These are phyloP conservation scores for Neonectria punicea DNA, from an alignment of 2,329 filamentous ascomycete species.

Conservation along the genomic window DNA sequence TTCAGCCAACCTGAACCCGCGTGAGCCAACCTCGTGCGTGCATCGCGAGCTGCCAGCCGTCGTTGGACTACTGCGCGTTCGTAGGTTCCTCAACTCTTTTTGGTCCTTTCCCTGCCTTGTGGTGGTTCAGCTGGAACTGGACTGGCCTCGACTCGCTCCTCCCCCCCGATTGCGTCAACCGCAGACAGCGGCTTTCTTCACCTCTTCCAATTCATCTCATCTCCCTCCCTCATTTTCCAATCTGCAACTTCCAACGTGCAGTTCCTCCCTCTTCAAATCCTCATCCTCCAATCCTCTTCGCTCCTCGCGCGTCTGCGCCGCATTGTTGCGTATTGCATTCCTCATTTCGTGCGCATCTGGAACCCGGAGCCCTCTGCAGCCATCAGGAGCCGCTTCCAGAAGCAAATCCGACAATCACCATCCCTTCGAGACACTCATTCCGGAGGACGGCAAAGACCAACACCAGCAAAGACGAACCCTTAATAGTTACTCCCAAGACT, in stretches of 20 bases:
- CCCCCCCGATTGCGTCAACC: not conserved
- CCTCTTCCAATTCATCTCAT: not conserved
- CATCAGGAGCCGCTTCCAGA: slow-evolving; percentile 14
- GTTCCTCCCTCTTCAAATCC: not conserved
- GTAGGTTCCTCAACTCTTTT: not conserved
- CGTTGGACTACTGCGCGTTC: not conserved
- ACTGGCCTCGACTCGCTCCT: slow-evolving; percentile 12
- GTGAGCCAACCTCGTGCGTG: slow-evolving; percentile 18
- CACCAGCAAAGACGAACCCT: not conserved
- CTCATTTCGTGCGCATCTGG: slow-evolving; percentile 7
- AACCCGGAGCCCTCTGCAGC: slow-evolving; percentile 15
- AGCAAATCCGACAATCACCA: slow-evolving; percentile 7
- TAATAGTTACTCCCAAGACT: not conserved
- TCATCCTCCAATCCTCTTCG: not conserved
- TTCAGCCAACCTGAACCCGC: slow-evolving; percentile 4
- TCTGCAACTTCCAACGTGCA: not conserved
- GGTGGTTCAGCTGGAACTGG: slow-evolving; percentile 7
- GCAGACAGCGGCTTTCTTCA: slow-evolving; percentile 3
- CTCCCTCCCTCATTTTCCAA: not conserved
- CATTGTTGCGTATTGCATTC: slow-evolving; percentile 1
- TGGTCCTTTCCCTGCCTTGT: not conserved
- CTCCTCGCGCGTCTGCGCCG: slow-evolving; percentile 1
- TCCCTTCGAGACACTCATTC: slow-evolving; percentile 19
- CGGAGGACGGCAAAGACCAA: slow-evolving; percentile 8
- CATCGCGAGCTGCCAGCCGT: slow-evolving; percentile 22